Evolutionary conservation across 768 basidiomycete species (phyloP), one percentile per base, ranked within the genome.

Genomic region (Lentinula raphanica): DNA sequence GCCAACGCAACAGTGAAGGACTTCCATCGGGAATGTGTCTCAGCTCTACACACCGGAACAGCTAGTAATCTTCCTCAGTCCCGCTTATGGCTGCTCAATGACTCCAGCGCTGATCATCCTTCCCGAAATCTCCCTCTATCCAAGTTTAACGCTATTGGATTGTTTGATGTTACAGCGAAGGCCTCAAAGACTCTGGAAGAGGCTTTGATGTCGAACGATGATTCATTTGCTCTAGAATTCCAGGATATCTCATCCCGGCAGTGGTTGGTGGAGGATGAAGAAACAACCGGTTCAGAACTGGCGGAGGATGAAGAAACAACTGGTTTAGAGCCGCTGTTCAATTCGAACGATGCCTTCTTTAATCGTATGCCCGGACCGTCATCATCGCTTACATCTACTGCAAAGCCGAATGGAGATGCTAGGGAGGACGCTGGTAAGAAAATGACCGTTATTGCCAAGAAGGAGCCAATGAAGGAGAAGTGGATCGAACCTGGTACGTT

Each of bases 141-240:
- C 17, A 77, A 78, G 42, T 68, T 84, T 39, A 61, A 86, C 6
- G 75, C 76, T 21, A 74, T 74, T 32, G 76, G 71, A 50, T 68
- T 78, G 45, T 77, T 38, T 2, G 36, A 50, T 13, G 21, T 23
- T 17, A 8, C 49, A 74, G 62, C 31, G 4, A n/a, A 50, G 19
- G 49, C 31, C 3, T 50, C 49, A 12, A 39, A 53, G 36, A 79
- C 79, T 0, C 69, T 91, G 13, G 84, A 84, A 48, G 87, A 88
- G 25, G 79, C 76, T 2, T 69, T 76, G 40, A 74, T 90, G 28
- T 74, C 82, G 58, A 74, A 76, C 2, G 86, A 82, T 25, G 91
- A 94, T 65, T 73, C 77, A 1, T 87, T 94, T 69, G 82, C 86
- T 1, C 81, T 94, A n/a, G 94, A 97, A 64, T 81, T 87, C 66